These are phyloP conservation scores for Vigna mungo DNA, from an alignment of 306 rosid genomes.

Conservation along the genomic window DNA sequence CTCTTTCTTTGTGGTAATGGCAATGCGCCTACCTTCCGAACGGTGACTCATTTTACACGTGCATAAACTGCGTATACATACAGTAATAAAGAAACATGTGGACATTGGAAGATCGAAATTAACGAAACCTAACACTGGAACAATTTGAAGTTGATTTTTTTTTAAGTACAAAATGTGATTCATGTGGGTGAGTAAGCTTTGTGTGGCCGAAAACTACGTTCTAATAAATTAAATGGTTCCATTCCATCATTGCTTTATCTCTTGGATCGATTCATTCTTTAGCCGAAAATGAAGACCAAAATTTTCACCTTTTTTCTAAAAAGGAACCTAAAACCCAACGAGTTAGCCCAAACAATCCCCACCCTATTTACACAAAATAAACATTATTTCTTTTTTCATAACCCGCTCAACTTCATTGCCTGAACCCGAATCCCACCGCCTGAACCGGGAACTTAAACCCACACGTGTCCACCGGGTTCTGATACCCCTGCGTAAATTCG, in stretches of 20 bases:
- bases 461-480: slow-evolving; percentile 54
- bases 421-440: slow-evolving; percentile 54
- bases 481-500: slow-evolving; percentile 52
- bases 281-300: slow-evolving; percentile 52
- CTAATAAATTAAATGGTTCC: slow-evolving; percentile 37
- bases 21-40: slow-evolving; percentile 22
- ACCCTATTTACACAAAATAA: slow-evolving; percentile 61
- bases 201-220: slow-evolving; percentile 14
- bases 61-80: neutral
- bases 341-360: slow-evolving; percentile 70
- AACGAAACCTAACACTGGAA: slow-evolving; percentile 40
- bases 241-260: slow-evolving; percentile 19
- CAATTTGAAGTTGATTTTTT: neutral
- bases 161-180: slow-evolving; percentile 42
- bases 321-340: slow-evolving; percentile 45
- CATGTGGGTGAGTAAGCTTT: slow-evolving; percentile 19
- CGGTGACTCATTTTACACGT: slow-evolving; percentile 26
- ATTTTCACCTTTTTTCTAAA: slow-evolving; percentile 21
- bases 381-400: neutral
- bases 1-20: neutral
- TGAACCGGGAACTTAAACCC: slow-evolving; percentile 69
- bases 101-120: slow-evolving; percentile 18
- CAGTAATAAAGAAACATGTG: too few species aligned
- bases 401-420: slow-evolving; percentile 44
- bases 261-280: slow-evolving; percentile 31